Base-by-base conservation (phyloP, 2,329 filamentous ascomycete genomes). In the Aspergillus sclerotialis region DNA sequence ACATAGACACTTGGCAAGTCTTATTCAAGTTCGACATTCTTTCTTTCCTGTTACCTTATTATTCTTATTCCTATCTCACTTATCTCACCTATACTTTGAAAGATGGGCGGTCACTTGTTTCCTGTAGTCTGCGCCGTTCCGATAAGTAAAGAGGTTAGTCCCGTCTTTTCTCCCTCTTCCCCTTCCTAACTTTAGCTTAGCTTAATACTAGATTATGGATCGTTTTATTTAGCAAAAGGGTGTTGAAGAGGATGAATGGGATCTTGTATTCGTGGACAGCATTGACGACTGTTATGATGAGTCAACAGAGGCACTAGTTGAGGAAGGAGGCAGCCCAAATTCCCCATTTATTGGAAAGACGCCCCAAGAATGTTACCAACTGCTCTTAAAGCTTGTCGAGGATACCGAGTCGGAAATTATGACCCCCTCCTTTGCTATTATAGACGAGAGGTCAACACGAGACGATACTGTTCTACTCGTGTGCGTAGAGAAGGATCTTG, bases 201-300 rank as follows among this genome's bases (percentile, higher is more conserved):
- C 28, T 29, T n/a, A 17, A 29, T 29, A 15, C 28, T 29, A 29
- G 28, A n/a, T 4, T 16, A 29, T 29, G 28, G 14, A 29, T 29
- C 28, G 28, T 29, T 29, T 29, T n/a, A 29, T 29, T 29, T 13
- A 29, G 28, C 7, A 29, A 29, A 29, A 15, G 8, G 28, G 18
- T 16, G 6, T 29, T 29, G 28, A 29, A 16, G 28, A 29, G 28
- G 28, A 29, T 29, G 7, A 29, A 29, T 29, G 28, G 28, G n/a
- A 29, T 16, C 28, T 29, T 29, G 28, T 29, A 29, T 29, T 29
- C 14, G 28, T 29, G 28, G 28, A 29, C 12, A 29, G 28, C 14
- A 29, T 29, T 29, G 28, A 29, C 7, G 28, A 29, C 28, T 29
- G 18, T 29, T 29, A 29, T 29, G 28, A 29, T 29, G 28, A 29